phyloP scores from a whole-genome alignment of 441 rosid genomes.

The Brassica hybrid region DNA sequence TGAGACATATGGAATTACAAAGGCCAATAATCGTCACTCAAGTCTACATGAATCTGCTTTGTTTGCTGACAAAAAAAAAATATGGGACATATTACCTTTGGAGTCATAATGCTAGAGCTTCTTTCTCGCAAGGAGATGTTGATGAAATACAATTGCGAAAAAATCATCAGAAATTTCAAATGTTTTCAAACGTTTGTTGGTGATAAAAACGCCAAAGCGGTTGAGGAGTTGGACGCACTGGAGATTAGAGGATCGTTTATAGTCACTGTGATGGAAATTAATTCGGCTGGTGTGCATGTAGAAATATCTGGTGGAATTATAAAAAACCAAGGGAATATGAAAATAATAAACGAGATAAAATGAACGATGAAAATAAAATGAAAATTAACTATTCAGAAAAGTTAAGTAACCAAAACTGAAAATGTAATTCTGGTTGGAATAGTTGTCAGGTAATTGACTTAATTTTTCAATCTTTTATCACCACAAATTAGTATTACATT shows the following conservation, averaged over 20 bases:
- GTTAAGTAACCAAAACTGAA: neutral
- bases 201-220: neutral
- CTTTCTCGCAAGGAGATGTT: neutral
- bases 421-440: neutral
- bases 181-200: neutral
- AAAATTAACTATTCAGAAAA: neutral
- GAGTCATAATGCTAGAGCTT: neutral
- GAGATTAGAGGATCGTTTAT: neutral
- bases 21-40: neutral
- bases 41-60: no score
- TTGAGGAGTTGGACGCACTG: neutral
- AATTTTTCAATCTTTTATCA: neutral
- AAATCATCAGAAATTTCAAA: neutral
- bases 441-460: neutral
- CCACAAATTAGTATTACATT: neutral
- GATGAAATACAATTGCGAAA: neutral
- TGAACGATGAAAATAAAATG: neutral
- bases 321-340: neutral
- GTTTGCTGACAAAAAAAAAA: no score
- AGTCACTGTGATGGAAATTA: neutral
- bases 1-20: neutral
- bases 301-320: neutral
- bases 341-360: neutral
- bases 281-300: neutral
- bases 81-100: neutral